Evolutionary conservation across 257 asterid genomes (phyloP).

Genomic region (Dorcoceras hygrometricum): DNA sequence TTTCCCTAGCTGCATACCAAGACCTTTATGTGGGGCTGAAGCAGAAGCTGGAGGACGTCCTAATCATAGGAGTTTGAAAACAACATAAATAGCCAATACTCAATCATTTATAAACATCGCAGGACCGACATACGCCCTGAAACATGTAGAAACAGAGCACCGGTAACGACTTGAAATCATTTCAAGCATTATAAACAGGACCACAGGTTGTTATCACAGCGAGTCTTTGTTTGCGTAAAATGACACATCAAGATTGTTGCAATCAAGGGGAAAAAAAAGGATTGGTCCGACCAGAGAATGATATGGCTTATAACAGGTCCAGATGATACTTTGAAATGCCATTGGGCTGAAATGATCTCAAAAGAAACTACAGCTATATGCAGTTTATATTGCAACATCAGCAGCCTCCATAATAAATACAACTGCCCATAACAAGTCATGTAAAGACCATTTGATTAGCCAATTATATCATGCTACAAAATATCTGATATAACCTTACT

Average conservation of each 20-base stretch:
- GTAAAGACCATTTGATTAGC: not conserved
- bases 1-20: slow-evolving; percentile 90
- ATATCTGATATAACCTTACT: not conserved
- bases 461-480: not conserved
- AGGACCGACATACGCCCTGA: not conserved
- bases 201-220: not conserved
- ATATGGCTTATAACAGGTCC: not conserved
- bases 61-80: slow-evolving; percentile 28
- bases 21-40: slow-evolving; percentile 82
- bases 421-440: slow-evolving; percentile 2
- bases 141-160: not conserved
- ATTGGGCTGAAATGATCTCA: not conserved
- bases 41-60: slow-evolving; percentile 78
- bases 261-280: no score
- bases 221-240: not conserved
- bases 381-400: slow-evolving; percentile 1
- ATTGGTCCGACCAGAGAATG: not conserved
- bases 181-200: not conserved
- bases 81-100: slow-evolving; percentile 18
- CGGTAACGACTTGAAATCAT: slow-evolving; percentile 9
- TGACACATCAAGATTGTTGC: slow-evolving; percentile 14
- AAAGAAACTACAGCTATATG: not conserved
- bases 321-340: slow-evolving; percentile 17
- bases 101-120: slow-evolving; percentile 8
- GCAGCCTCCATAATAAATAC: slow-evolving; percentile 9